Evolutionary conservation across 441 rosid species (phyloP), one percentile per base, ranked within the genome.

Genomic region (Populus hybrid): DNA sequence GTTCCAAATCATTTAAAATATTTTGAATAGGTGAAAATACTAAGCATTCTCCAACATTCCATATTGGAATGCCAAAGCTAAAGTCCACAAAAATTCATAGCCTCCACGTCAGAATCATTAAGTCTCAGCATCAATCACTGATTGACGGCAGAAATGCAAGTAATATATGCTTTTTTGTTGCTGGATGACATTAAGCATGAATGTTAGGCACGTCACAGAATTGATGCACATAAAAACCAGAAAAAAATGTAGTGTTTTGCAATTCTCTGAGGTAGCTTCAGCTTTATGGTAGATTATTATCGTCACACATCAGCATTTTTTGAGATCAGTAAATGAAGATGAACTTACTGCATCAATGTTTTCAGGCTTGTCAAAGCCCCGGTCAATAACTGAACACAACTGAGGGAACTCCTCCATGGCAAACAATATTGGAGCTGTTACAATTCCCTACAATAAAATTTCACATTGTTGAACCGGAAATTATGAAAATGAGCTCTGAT

Each of bases 331-430:
- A 10, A 65, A 65, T 26, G 69, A 28, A 65, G 18, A 23, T 9
- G 23, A 68, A 87, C 99, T 91, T 87, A 94, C 98, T 66, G 87
- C 71, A 69, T 90, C 87, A 20, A 96, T 84, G 75, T 89, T 92
- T 53, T 83, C 77, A 64, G 93, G 89, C 31, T 89, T 77, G 67
- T 92, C 96, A 80, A 96, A 91, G 56, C 95, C 97, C 75, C 73
- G 85, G 68, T 88, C 84, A 38, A 92, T 84, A 81, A 94, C 85
- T 64, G 81, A 68, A 56, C 83, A 88, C 81, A 94, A 82, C 81
- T 91, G 90, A 64, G 98, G 98, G 74, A 90, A 91, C 89, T 92
- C 99, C 82, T 95, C 97, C 81, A 91, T 89, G 40, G 98, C 97
- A 88, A 89, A 95, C 75, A 94, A 85, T 69, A 91, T 86, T 6